phyloP scores from a whole-genome alignment of 2,329 filamentous ascomycete genomes.

The Hypoxylon sp. region DNA sequence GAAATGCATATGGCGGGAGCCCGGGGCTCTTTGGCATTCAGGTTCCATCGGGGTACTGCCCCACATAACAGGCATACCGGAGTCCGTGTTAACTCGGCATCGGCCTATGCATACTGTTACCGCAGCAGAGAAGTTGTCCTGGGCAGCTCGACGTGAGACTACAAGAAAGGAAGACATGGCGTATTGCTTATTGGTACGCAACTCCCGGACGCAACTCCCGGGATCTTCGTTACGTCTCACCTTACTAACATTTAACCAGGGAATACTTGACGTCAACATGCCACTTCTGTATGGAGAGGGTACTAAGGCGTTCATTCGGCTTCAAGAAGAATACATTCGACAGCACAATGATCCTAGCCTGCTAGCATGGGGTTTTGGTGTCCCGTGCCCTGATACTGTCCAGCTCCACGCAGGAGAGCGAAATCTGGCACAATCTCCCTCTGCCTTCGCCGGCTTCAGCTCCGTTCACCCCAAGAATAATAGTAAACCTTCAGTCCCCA shows the following conservation, averaged over 20 bases:
- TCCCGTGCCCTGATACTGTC: background rate
- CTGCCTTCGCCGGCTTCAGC: background rate
- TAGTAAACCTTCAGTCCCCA: too few species aligned
- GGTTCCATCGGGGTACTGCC: background rate
- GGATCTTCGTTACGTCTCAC: background rate
- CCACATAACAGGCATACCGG: background rate
- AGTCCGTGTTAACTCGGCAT: background rate
- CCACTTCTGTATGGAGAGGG: conserved; percentile 10
- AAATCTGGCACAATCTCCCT: background rate
- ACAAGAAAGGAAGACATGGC: conserved; percentile 4
- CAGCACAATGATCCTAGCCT: conserved; percentile 1
- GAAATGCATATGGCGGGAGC: background rate
- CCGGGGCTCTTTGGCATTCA: background rate
- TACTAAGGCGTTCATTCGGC: background rate
- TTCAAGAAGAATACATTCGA: conserved; percentile 8
- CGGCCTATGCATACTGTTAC: background rate
- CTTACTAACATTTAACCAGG: background rate
- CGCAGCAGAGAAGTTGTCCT: background rate
- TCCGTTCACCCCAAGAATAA: background rate
- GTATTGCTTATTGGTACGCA: background rate
- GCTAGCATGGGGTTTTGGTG: background rate
- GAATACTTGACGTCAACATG: conserved; percentile 5
- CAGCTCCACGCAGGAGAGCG: background rate
- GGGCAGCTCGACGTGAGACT: background rate
- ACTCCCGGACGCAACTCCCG: too few species aligned